Conservation (phyloP, 306 rosid species). For the Malus asiatica region DNA sequence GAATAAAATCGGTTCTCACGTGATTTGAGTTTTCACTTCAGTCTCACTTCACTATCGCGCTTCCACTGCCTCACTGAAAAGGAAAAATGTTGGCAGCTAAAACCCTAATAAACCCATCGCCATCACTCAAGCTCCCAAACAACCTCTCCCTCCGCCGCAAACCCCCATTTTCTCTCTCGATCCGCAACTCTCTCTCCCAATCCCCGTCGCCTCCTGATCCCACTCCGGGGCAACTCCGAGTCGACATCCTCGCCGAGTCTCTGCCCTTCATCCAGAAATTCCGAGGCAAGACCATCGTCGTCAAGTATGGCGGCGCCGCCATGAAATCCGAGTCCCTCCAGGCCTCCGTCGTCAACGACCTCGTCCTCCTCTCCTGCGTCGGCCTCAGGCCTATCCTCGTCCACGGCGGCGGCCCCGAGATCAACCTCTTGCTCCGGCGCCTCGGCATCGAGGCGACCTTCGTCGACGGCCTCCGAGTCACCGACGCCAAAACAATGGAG, state of each 20-base stretch:
- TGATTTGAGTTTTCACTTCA: neutral
- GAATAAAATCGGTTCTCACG: too few species aligned
- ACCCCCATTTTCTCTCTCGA: slow-evolving; percentile 11
- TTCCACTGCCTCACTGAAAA: neutral
- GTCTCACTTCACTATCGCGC: neutral
- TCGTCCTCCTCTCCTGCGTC: slow-evolving; percentile 81
- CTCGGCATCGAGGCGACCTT: slow-evolving; percentile 69
- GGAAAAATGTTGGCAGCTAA: slow-evolving; percentile 44
- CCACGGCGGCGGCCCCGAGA: slow-evolving; percentile 97
- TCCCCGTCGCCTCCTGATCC: slow-evolving; percentile 2
- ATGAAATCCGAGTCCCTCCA: slow-evolving; percentile 78
- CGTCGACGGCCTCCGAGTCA: slow-evolving; percentile 89
- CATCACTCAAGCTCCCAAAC: slow-evolving; percentile 4
- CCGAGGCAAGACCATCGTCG: slow-evolving; percentile 85
- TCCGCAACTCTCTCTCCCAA: slow-evolving; percentile 18
- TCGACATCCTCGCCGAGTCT: slow-evolving; percentile 84
- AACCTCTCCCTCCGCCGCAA: neutral
- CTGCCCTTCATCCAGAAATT: slow-evolving; percentile 94
- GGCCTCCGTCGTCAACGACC: slow-evolving; percentile 84
- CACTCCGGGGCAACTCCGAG: slow-evolving; percentile 64
- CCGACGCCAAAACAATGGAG: slow-evolving; percentile 83
- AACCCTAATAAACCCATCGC: slow-evolving; percentile 24
- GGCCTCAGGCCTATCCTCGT: slow-evolving; percentile 82
- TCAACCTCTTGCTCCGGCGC: slow-evolving; percentile 78
- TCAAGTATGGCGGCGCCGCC: slow-evolving; percentile 94